Conservation (phyloP, 2,329 filamentous ascomycete species). For the Fusarium sp. region DNA sequence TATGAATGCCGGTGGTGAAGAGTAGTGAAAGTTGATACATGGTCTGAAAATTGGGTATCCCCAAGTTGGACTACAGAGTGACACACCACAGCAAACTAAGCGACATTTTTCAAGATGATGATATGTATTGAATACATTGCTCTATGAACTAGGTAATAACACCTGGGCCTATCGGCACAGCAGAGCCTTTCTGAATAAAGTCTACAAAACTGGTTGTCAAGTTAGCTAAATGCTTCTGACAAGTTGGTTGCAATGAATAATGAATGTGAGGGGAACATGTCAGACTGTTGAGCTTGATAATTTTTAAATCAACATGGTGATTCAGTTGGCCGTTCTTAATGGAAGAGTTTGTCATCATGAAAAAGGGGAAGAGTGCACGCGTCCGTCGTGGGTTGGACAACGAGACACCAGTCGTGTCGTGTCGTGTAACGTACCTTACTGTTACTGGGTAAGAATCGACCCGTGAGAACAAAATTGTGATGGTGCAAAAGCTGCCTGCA, state of each 20-base stretch:
- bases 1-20: background rate
- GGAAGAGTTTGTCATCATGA: slow-evolving; percentile 67
- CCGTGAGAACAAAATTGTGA: background rate
- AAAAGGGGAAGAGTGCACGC: slow-evolving; percentile 4
- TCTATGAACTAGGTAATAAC: background rate
- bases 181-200: background rate
- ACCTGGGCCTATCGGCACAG: background rate
- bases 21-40: background rate
- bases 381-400: slow-evolving; percentile 19
- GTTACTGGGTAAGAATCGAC: slow-evolving; percentile 2
- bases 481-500: background rate
- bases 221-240: slow-evolving; percentile 41
- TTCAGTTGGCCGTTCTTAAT: slow-evolving; percentile 77
- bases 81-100: background rate
- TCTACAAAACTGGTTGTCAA: slow-evolving; percentile 29
- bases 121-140: background rate
- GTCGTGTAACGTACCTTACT: slow-evolving; percentile 40
- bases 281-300: slow-evolving; percentile 76
- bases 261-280: slow-evolving; percentile 45
- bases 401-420: slow-evolving; percentile 25
- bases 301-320: slow-evolving; percentile 65
- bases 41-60: background rate
- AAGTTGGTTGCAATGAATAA: background rate
- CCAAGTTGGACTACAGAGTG: background rate
- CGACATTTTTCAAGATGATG: background rate